These are phyloP conservation scores for Termitomyces sp. DNA, from an alignment of 768 basidiomycete species.

Conservation along the genomic window DNA sequence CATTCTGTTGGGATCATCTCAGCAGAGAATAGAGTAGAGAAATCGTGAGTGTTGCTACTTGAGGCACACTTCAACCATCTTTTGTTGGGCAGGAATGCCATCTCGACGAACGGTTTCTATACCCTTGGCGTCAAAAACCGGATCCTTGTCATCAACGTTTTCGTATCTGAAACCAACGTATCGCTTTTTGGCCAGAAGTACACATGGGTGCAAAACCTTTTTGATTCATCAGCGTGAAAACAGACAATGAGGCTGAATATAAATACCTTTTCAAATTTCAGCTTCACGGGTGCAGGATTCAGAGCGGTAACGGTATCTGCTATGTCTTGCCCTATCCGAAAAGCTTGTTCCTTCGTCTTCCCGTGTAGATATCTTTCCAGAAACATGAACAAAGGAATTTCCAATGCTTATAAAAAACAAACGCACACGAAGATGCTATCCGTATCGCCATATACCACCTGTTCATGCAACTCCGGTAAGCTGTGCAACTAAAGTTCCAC, in stretches of 20 bases:
- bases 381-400: background rate
- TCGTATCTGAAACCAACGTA: conserved; percentile 99
- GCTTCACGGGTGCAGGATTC: conserved; percentile 89
- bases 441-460: conserved; percentile 96
- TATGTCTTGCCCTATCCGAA: conserved; percentile 90
- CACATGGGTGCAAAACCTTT: conserved; percentile 91
- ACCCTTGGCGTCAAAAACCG: conserved; percentile 92
- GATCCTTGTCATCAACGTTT: conserved; percentile 69
- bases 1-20: conserved; percentile 46
- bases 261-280: conserved; percentile 95
- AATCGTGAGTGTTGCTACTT: conserved; percentile 52
- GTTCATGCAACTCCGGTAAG: background rate
- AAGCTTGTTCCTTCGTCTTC: conserved; percentile 90
- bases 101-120: conserved; percentile 96
- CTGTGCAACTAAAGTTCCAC: background rate
- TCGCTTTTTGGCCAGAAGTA: conserved; percentile 97
- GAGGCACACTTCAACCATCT: conserved; percentile 87
- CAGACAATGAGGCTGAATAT: background rate
- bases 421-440: conserved; percentile 85
- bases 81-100: conserved; percentile 84
- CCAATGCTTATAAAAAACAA: background rate
- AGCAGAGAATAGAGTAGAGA: background rate
- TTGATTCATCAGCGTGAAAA: background rate
- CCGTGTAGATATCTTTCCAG: conserved; percentile 67
- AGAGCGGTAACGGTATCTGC: conserved; percentile 79